These are phyloP conservation scores for Botrytis galanthina DNA, from an alignment of 2,329 filamentous ascomycete genomes.

Conservation along the genomic window DNA sequence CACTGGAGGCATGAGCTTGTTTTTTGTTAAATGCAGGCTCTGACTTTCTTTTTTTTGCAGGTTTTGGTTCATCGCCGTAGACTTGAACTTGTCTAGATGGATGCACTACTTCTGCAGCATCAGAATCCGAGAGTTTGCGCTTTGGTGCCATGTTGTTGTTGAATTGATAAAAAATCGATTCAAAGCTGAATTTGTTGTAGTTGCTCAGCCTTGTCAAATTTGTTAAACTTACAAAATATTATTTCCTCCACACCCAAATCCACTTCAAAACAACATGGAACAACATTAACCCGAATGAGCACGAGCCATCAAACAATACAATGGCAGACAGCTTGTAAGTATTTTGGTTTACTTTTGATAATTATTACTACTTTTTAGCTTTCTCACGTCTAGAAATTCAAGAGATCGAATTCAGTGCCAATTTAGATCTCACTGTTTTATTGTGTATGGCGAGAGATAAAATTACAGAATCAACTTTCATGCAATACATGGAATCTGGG, in stretches of 20 bases:
- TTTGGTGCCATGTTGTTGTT: slow-evolving; percentile 36
- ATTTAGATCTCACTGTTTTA: not conserved
- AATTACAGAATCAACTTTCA: not conserved
- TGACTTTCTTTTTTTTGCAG: slow-evolving; percentile 35
- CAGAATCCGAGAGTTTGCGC: slow-evolving; percentile 31
- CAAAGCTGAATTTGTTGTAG: slow-evolving; percentile 9
- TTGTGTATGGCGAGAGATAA: not conserved
- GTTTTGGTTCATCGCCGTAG: slow-evolving; percentile 34
- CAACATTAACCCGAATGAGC: not conserved
- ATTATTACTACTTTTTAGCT: not conserved
- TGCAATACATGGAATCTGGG: not conserved
- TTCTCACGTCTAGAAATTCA: not conserved
- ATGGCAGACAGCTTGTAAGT: slow-evolving; percentile 1
- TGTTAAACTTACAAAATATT: not conserved
- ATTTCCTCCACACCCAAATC: slow-evolving; percentile 10
- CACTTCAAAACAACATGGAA: not conserved
- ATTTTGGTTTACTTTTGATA: not conserved
- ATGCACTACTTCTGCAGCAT: slow-evolving; percentile 34
- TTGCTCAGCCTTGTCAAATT: slow-evolving; percentile 21
- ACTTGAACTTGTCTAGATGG: slow-evolving; percentile 37
- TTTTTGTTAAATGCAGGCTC: slow-evolving; percentile 34
- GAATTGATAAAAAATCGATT: not conserved
- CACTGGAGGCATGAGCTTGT: slow-evolving; percentile 38
- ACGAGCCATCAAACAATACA: not conserved
- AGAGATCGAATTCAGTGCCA: not conserved